Evolutionary conservation across 306 rosid species (phyloP), one percentile per base, ranked within the genome.

Genomic region (Dryas drummondii): DNA sequence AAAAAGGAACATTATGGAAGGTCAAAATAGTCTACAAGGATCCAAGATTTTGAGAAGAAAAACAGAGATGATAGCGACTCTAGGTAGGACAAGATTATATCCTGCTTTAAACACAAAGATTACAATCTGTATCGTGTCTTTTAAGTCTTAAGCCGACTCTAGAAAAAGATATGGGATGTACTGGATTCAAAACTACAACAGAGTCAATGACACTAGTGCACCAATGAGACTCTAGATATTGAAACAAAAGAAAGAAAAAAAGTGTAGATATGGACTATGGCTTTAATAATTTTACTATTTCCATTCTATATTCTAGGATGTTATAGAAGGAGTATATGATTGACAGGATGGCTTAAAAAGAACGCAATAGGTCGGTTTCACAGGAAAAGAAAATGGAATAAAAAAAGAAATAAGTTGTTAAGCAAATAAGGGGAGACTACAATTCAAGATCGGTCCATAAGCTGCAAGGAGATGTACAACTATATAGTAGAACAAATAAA

Each of bases 131-230:
- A 22, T 1, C 14, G 11, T 66, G 66, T 74, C 44, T 7, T 63
- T 66, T 27, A 37, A 45, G 59, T 65, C 82, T 67, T 6, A 68
- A 57, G 70, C 65, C 45, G 72, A 79, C 84, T 77, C 3, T 42
- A 48, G 16, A 40, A 60, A 61, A 76, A 75, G 54, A 62, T 26
- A 16, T 54, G 3, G 45, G 63, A 64, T n/a, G 48, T 16, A 63
- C 32, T 27, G 32, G 32, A 27, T 27, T 27, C 32, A 27, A 27
- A 27, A 27, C 32, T 27, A 2, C 37, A 32, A 1, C 37, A 32
- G 37, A 32, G 37, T 32, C 37, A 32, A 1, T 32, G 37, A 32
- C 37, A 22, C 22, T 22, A 22, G 22, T 32, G 37, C 3, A 32
- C 37, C 3, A 32, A 32, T 32, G 3, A 32, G 3, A 32, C 37